These are phyloP conservation scores for Alternaria arborescens DNA, from an alignment of 2,329 filamentous ascomycete genomes.

Conservation along the genomic window DNA sequence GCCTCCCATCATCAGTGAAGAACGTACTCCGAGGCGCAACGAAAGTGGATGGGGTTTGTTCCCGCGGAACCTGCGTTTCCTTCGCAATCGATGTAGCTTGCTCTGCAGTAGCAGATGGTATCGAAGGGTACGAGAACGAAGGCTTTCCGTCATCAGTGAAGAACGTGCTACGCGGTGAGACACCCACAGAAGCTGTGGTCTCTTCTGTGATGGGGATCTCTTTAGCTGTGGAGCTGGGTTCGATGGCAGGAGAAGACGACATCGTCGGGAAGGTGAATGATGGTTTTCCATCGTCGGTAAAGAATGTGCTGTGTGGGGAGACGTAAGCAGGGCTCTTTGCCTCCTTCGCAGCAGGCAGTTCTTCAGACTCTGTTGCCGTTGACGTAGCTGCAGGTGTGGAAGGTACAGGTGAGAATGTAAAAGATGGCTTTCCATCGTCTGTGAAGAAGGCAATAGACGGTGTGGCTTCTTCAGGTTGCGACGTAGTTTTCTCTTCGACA, in stretches of 20 bases:
- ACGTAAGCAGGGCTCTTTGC: conserved; percentile 1
- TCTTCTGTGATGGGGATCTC: background rate
- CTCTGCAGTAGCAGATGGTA: background rate
- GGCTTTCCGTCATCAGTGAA: conserved; percentile 20
- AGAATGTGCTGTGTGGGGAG: conserved; percentile 19
- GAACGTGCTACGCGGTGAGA: conserved; percentile 18
- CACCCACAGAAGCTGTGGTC: background rate
- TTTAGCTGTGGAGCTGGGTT: background rate
- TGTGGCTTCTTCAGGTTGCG: background rate
- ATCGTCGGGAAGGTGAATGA: conserved; percentile 12
- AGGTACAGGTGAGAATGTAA: background rate
- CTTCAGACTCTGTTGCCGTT: background rate
- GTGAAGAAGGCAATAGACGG: conserved; percentile 9
- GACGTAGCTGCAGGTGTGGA: background rate
- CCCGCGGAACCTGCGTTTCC: background rate
- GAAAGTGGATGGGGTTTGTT: background rate
- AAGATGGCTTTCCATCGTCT: conserved; percentile 16
- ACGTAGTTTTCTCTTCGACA: background rate
- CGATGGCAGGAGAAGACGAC: background rate
- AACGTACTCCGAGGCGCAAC: conserved; percentile 16
- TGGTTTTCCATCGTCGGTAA: conserved; percentile 18
- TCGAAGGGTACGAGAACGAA: conserved; percentile 11
- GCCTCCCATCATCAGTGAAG: conserved; percentile 20
- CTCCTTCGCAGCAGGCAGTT: background rate
- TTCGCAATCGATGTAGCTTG: background rate